These are phyloP conservation scores for Penicillium sp. DNA, from an alignment of 2,329 filamentous ascomycete species.

Conservation along the genomic window DNA sequence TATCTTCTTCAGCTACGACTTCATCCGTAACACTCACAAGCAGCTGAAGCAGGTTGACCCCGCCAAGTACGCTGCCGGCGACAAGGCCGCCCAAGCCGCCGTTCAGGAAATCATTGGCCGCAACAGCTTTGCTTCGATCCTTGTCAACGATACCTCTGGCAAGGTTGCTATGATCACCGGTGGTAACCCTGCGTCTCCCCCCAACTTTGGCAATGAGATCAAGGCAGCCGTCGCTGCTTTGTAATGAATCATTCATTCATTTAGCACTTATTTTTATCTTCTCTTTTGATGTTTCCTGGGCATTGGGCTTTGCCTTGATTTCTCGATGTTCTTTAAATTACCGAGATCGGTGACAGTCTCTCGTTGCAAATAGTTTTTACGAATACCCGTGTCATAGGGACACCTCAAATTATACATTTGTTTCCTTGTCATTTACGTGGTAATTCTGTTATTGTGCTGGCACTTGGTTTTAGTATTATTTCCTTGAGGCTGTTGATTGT, in stretches of 20 bases:
- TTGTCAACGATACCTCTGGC: constrained; percentile 31
- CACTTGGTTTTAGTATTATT: no score
- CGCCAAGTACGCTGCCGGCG: constrained; percentile 25
- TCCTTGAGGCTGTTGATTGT: no score
- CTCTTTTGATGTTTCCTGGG: neutral
- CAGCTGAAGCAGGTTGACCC: constrained; percentile 26
- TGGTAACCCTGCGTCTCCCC: constrained; percentile 22
- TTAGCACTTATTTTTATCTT: neutral
- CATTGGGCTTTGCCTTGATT: neutral
- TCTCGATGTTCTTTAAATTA: neutral
- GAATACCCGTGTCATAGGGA: neutral
- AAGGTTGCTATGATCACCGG: constrained; percentile 34
- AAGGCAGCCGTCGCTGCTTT: constrained; percentile 24
- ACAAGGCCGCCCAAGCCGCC: constrained; percentile 14
- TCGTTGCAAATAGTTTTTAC: neutral
- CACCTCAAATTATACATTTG: neutral
- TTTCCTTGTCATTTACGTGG: neutral
- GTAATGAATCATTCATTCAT: constrained; percentile 1
- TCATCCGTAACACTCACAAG: constrained; percentile 68
- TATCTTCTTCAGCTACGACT: constrained; percentile 61
- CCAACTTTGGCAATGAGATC: constrained; percentile 33
- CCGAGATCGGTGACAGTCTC: neutral
- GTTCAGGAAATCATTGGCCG: constrained; percentile 29
- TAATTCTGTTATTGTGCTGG: no score
- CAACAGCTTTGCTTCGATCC: constrained; percentile 28